Conservation (phyloP, 306 rosid genomes). For the Glycyrrhiza uralensis region DNA sequence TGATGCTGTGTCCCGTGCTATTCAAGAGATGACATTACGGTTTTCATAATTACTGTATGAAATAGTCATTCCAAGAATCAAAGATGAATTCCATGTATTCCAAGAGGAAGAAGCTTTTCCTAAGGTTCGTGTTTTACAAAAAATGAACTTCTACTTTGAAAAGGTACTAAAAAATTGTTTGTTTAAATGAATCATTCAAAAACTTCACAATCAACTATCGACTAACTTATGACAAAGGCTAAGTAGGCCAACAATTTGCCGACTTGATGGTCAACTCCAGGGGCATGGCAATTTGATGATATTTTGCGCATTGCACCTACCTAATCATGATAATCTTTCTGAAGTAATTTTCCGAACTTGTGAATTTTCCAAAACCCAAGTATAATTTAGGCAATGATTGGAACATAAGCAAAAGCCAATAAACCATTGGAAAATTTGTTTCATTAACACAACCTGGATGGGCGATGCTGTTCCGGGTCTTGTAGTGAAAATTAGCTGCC, state of each 20-base stretch:
- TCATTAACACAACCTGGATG: slow-evolving; percentile 54
- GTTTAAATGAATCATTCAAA: neutral
- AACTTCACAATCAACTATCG: neutral
- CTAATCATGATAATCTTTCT: neutral
- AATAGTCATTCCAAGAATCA: neutral
- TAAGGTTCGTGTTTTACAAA: neutral
- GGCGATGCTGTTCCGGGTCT: slow-evolving; percentile 94
- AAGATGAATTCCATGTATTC: neutral
- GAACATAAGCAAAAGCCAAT: neutral
- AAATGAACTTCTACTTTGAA: neutral
- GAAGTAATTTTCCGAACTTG: neutral
- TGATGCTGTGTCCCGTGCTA: neutral
- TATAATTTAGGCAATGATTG: neutral
- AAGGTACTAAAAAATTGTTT: neutral
- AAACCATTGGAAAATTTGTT: neutral
- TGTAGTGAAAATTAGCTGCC: slow-evolving; percentile 92
- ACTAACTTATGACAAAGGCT: neutral
- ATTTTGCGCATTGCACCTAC: neutral
- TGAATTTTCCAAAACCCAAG: neutral
- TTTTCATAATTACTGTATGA: neutral
- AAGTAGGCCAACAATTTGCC: neutral
- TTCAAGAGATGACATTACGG: neutral
- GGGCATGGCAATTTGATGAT: neutral
- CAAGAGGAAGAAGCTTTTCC: neutral
- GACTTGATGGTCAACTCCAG: neutral